Conservation (phyloP, 331 rosid species). For the Malus hybrid region DNA sequence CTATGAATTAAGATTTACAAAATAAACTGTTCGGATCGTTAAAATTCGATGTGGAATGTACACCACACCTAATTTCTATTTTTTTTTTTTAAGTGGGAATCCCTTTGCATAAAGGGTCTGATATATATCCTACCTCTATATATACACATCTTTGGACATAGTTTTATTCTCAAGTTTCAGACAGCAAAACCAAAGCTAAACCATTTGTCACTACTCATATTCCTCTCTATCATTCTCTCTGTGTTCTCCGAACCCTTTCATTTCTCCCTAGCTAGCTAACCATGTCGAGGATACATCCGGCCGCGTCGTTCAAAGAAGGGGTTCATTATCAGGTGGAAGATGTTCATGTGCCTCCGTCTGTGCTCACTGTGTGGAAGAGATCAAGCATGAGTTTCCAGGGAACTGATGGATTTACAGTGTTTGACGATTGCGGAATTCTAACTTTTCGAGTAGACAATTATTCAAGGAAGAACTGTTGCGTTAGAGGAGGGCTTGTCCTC, state of each 20-base stretch:
- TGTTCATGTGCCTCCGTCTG: slow-evolving; percentile 8
- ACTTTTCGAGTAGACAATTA: slow-evolving; percentile 42
- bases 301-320: slow-evolving; percentile 1
- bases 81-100: no score
- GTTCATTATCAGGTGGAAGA: background rate
- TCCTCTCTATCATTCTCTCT: background rate
- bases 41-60: no score
- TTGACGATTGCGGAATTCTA: slow-evolving; percentile 27
- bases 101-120: no score
- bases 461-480: slow-evolving; percentile 21
- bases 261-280: background rate
- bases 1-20: no score
- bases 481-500: slow-evolving; percentile 31
- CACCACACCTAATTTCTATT: no score
- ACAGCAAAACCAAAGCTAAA: background rate
- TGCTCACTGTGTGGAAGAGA: slow-evolving; percentile 50
- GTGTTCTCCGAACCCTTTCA: no score
- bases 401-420: slow-evolving; percentile 41
- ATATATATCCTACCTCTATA: background rate
- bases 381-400: slow-evolving; percentile 52
- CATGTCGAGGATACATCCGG: slow-evolving; percentile 41
- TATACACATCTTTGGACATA: background rate
- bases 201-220: background rate
- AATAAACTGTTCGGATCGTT: no score
- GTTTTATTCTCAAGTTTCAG: background rate